phyloP scores from a whole-genome alignment of 352 stramenopile species.

The Pythium brachiatum region DNA sequence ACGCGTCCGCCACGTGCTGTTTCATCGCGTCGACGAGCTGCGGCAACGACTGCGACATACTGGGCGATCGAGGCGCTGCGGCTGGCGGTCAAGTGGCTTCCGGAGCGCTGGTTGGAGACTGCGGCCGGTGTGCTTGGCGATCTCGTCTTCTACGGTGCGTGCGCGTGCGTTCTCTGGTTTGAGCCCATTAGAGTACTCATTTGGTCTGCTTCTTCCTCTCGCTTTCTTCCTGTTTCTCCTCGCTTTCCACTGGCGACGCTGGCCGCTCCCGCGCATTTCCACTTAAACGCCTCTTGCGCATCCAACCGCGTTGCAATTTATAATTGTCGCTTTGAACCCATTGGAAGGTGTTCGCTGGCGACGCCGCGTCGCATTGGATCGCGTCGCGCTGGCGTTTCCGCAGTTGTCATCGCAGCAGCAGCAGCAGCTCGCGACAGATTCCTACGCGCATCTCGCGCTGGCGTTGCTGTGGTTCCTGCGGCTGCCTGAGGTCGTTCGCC shows the following conservation, averaged over 20 bases:
- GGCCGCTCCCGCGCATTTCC: neutral
- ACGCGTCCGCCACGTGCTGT: slow-evolving; percentile 19
- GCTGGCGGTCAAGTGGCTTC: slow-evolving; percentile 34
- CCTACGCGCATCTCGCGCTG: slow-evolving; percentile 31
- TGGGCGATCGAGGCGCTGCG: slow-evolving; percentile 24
- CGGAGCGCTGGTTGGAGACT: slow-evolving; percentile 29
- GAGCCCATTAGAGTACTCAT: neutral
- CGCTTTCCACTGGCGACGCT: neutral
- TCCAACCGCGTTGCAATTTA: slow-evolving; percentile 5
- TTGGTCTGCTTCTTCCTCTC: neutral
- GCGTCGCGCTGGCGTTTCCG: slow-evolving; percentile 31
- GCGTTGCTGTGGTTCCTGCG: slow-evolving; percentile 55
- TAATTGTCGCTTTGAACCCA: neutral
- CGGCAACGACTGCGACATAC: slow-evolving; percentile 47
- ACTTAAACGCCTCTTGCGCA: slow-evolving; percentile 8
- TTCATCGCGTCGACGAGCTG: slow-evolving; percentile 36
- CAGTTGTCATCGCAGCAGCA: slow-evolving; percentile 18
- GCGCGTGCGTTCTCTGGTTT: neutral
- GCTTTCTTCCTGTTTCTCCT: slow-evolving; percentile 1
- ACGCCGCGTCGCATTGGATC: slow-evolving; percentile 35
- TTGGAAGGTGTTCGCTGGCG: slow-evolving; percentile 46
- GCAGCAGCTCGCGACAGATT: slow-evolving; percentile 22
- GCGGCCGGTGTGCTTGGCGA: slow-evolving; percentile 33
- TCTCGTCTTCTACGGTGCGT: slow-evolving; percentile 54
- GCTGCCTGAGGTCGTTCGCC: slow-evolving; percentile 21